Conservation (phyloP, 306 rosid genomes). For the Dalbergia cultrata region DNA sequence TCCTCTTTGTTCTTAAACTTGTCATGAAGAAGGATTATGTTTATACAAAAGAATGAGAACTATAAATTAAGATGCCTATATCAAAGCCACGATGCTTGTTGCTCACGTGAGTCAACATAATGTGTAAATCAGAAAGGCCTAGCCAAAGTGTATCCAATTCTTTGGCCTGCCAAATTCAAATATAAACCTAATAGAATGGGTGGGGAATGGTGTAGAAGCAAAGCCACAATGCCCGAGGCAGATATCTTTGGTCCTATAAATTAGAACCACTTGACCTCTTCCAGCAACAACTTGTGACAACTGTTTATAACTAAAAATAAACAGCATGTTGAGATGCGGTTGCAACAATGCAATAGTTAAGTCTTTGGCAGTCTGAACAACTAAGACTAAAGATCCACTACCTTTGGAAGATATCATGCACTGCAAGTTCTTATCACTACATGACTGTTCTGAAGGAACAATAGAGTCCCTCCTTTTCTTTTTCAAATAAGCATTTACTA, state of each 20-base stretch:
- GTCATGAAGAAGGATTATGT: not conserved
- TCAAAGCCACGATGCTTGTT: not conserved
- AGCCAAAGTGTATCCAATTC: not conserved
- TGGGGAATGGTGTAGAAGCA: not conserved
- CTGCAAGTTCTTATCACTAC: constrained; percentile 23
- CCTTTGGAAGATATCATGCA: constrained; percentile 14
- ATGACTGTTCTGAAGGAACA: constrained; percentile 8
- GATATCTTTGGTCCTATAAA: constrained; percentile 32
- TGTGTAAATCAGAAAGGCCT: constrained; percentile 15
- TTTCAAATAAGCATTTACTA: constrained; percentile 35
- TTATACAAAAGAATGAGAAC: constrained; percentile 31
- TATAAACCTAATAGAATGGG: constrained; percentile 1
- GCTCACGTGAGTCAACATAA: constrained; percentile 26
- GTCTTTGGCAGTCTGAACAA: constrained; percentile 16
- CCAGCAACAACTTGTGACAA: not conserved
- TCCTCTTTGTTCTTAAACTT: not conserved
- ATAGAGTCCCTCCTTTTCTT: not conserved
- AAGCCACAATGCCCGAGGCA: not conserved
- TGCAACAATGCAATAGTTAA: constrained; percentile 21
- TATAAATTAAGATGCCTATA: not conserved
- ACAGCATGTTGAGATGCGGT: constrained; percentile 23
- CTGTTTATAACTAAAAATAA: constrained; percentile 24
- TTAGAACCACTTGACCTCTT: constrained; percentile 22
- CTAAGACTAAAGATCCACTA: constrained; percentile 30
- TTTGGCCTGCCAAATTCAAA: constrained; percentile 22